Conservation (phyloP, 768 basidiomycete species). For the Suillus placidus region DNA sequence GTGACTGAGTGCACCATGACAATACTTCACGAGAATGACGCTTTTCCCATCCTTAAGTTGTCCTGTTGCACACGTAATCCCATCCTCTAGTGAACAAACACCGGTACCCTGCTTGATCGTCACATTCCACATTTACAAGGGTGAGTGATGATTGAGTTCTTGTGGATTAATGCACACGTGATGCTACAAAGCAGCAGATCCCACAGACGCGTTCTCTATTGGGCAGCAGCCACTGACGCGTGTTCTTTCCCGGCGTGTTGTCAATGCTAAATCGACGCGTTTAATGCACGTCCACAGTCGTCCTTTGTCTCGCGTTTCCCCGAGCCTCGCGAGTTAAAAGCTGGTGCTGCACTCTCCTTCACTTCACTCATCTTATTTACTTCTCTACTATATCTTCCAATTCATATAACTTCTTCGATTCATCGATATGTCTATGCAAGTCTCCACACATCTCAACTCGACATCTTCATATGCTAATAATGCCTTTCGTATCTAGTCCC, state of each 20-base stretch:
- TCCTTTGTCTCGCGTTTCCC: not conserved
- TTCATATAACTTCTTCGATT: not conserved
- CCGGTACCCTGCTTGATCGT: not conserved
- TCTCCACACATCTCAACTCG: not conserved
- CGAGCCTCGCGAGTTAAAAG: not conserved
- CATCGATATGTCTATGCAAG: not conserved
- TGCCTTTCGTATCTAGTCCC: not conserved
- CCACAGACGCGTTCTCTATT: not conserved
- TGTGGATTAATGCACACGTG: not conserved
- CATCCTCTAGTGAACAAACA: not conserved
- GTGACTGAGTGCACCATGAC: not conserved
- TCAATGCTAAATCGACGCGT: not conserved
- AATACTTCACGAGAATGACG: too few species aligned
- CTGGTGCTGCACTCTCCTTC: not conserved
- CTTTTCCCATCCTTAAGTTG: not conserved
- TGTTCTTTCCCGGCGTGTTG: not conserved
- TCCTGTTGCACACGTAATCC: not conserved
- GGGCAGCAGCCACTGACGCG: not conserved
- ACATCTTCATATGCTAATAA: not conserved
- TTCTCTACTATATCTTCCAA: not conserved
- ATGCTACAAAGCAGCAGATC: not conserved
- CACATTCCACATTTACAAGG: not conserved
- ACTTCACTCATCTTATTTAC: not conserved
- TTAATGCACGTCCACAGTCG: not conserved
- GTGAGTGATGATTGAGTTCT: not conserved